These are phyloP conservation scores for Megacollybia marginata DNA, from an alignment of 768 basidiomycete genomes.

Conservation along the genomic window DNA sequence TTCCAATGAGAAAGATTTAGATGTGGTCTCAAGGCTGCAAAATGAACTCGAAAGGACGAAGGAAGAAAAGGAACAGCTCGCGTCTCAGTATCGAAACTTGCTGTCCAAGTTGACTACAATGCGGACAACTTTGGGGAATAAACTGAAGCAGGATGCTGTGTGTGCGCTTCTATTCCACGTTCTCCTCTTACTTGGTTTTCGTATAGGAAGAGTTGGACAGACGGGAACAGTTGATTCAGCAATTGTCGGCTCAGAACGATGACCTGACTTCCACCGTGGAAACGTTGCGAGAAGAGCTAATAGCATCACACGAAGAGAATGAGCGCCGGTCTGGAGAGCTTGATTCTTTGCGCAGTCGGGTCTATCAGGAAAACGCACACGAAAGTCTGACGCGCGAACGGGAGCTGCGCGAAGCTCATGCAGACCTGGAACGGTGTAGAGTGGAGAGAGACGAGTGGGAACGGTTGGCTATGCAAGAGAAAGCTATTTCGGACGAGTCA, in stretches of 20 bases:
- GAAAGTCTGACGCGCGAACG: conserved; percentile 68
- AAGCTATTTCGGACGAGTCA: conserved; percentile 64
- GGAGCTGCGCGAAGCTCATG: conserved; percentile 73
- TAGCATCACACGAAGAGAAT: conserved; percentile 67
- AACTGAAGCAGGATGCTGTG: conserved; percentile 94
- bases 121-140: conserved; percentile 89
- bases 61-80: conserved; percentile 85
- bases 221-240: conserved; percentile 76
- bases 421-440: conserved; percentile 81
- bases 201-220: conserved; percentile 96
- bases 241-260: conserved; percentile 71
- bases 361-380: conserved; percentile 60
- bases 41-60: conserved; percentile 66
- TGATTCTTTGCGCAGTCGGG: conserved; percentile 54
- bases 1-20: conserved; percentile 31
- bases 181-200: conserved; percentile 10
- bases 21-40: conserved; percentile 55
- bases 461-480: conserved; percentile 47
- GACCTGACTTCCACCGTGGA: conserved; percentile 65
- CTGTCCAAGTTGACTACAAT: conserved; percentile 87
- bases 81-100: conserved; percentile 77
- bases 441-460: conserved; percentile 70
- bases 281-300: conserved; percentile 75
- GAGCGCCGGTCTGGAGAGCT: conserved; percentile 66
- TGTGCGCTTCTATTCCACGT: neutral